phyloP scores from a whole-genome alignment of 306 rosid genomes.

The Acacia confusa region DNA sequence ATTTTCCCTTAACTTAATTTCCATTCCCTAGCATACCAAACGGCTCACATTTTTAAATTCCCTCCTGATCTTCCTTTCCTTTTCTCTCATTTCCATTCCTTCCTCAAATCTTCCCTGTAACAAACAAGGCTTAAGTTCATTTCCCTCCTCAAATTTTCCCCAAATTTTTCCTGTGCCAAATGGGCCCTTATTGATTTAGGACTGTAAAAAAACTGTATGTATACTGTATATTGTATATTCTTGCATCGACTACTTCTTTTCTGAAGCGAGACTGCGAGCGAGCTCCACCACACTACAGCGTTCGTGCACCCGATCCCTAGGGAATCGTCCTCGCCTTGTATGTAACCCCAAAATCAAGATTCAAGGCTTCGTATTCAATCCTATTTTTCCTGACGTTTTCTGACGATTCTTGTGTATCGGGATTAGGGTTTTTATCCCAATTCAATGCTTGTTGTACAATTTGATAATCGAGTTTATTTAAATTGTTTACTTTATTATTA shows the following conservation, averaged over 20 bases:
- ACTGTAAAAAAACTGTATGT: background rate
- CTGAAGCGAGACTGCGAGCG: background rate
- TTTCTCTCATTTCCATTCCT: too few relatives aligned
- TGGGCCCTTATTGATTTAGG: too few relatives aligned
- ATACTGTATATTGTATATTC: background rate
- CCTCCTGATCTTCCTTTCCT: too few relatives aligned
- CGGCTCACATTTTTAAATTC: too few relatives aligned
- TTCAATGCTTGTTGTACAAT: constrained; percentile 29
- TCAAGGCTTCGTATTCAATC: background rate
- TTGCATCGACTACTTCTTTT: background rate
- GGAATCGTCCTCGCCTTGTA: background rate
- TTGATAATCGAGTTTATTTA: background rate
- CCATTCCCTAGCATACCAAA: too few relatives aligned
- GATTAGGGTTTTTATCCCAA: constrained; percentile 44
- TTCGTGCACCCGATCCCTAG: background rate
- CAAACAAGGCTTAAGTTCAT: too few relatives aligned
- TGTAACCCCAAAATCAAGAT: background rate
- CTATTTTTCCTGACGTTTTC: background rate
- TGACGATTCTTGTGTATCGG: constrained; percentile 5
- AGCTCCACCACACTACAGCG: background rate
- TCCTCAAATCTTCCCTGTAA: too few relatives aligned
- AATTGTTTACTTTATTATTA: background rate
- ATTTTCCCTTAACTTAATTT: too few relatives aligned
- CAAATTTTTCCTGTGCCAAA: too few relatives aligned
- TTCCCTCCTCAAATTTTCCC: too few relatives aligned